phyloP scores from a whole-genome alignment of 805 yeast species.

The Pichia nanzhaoensis region DNA sequence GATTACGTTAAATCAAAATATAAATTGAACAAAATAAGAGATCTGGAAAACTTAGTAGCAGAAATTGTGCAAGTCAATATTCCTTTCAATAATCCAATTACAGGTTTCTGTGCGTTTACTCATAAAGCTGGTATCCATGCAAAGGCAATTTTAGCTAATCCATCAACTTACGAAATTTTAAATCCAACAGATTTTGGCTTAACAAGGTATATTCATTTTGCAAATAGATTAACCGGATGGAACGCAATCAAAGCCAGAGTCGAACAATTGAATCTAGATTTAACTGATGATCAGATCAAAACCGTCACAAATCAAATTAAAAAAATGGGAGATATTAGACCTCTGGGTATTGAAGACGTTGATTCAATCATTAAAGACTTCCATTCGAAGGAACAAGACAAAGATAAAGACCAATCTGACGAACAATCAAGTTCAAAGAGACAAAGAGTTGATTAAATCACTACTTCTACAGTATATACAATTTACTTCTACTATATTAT shows the following conservation, averaged over 20 bases:
- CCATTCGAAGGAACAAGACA: constrained; percentile 31
- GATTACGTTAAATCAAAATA: constrained; percentile 53
- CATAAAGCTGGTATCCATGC: constrained; percentile 63
- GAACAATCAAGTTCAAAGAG: constrained; percentile 15
- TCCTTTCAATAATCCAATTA: constrained; percentile 57
- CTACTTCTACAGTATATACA: background rate
- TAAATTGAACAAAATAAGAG: constrained; percentile 49
- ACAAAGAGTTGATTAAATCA: constrained; percentile 15
- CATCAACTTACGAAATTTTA: constrained; percentile 55
- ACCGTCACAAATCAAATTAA: constrained; percentile 49
- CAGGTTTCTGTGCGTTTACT: constrained; percentile 60
- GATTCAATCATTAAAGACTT: constrained; percentile 52
- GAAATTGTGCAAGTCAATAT: constrained; percentile 53
- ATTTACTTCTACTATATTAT: background rate
- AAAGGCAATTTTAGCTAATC: constrained; percentile 55
- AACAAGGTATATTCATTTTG: constrained; percentile 55
- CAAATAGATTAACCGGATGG: constrained; percentile 58
- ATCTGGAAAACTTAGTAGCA: constrained; percentile 51
- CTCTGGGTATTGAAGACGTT: constrained; percentile 52
- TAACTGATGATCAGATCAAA: constrained; percentile 52
- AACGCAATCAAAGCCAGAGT: constrained; percentile 56
- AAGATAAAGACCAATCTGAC: background rate
- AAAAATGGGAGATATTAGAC: constrained; percentile 53
- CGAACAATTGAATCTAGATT: constrained; percentile 49
- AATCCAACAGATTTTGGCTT: constrained; percentile 54